phyloP scores from a whole-genome alignment of 306 rosid genomes.

The Ochetophila trinervis region DNA sequence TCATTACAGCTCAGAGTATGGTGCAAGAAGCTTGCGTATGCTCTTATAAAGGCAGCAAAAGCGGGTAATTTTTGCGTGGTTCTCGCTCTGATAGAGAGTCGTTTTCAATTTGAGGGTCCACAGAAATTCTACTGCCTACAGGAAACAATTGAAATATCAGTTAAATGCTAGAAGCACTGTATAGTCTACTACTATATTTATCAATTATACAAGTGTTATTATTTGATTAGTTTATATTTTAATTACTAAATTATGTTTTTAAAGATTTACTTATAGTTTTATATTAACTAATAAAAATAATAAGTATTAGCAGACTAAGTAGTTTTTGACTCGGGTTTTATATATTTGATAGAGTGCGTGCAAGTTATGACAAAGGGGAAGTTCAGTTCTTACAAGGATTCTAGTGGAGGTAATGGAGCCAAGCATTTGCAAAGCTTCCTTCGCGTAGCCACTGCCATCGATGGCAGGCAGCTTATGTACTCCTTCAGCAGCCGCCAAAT shows the following conservation, averaged over 20 bases:
- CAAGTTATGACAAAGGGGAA: constrained; percentile 2
- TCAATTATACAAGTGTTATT: too few species aligned
- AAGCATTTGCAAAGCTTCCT: constrained; percentile 90
- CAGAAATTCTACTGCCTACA: constrained; percentile 94
- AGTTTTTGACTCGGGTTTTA: too few species aligned
- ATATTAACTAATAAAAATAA: too few species aligned
- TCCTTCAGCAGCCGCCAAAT: constrained; percentile 97
- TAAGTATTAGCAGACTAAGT: too few species aligned
- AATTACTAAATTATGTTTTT: too few species aligned
- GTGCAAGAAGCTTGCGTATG: constrained; percentile 3
- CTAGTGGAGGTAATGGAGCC: constrained; percentile 85
- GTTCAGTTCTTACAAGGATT: constrained; percentile 58
- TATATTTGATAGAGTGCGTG: too few species aligned
- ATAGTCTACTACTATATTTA: too few species aligned
- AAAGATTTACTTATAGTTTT: too few species aligned
- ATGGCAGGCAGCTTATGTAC: constrained; percentile 74
- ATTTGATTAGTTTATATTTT: too few species aligned
- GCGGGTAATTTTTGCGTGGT: constrained; percentile 94
- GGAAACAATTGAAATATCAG: not conserved
- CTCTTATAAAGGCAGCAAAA: constrained; percentile 77
- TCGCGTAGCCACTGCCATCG: constrained; percentile 80
- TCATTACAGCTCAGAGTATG: constrained; percentile 21
- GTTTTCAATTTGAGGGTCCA: constrained; percentile 98
- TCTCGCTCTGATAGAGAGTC: constrained; percentile 92
- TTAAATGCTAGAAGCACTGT: too few species aligned